Base-by-base conservation (phyloP, 2,329 filamentous ascomycete genomes). In the Penicillium corylophilum region DNA sequence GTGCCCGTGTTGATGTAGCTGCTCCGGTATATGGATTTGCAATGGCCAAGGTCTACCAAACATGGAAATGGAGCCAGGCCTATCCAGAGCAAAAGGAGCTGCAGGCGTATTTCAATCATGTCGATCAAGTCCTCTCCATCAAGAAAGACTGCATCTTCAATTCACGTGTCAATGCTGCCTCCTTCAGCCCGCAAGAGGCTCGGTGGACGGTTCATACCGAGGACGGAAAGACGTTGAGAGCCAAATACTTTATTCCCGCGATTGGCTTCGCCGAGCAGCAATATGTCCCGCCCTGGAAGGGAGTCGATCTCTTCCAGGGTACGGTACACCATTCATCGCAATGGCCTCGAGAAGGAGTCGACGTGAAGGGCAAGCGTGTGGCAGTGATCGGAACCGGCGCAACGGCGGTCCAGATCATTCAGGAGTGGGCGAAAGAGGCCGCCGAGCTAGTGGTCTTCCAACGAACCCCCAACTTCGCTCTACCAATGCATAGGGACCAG, bases 391-490 rank as follows among this genome's bases (percentile, higher is more conserved):
- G 82, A 22, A 81, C 71, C 41, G 82, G 82, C 1, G 78, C 79
- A 33, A 78, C 78, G 9, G 81, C 76, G 1, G 74, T 81, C 8
- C 81, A 83, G 61, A 74, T 84, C 20, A 71, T 80, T 0, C 84
- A 88, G 58, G 82, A 60, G 47, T 81, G 79, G 67, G 81, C 78
- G 2, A 79, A 79, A 2, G 64, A 75, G 12, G 82, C 78, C 0
- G 76, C 73, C 5, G 68, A 79, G 1, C 57, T 88, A 22, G 77
- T 71, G 2, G 65, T 71, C 1, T 72, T 87, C 66, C 84, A 88
- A 60, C 78, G 86, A 10, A 88, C 84, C 1, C 85, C 86, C 0
- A 88, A 88, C 55, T 69, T 86, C 2, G 81, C 81, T 0, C 62
- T 88, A 1, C 84, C 84, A 1, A 86, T 88, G 82, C 72, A 76